phyloP scores from a whole-genome alignment of 805 yeast genomes.

The Candida pseudoglaebosa region DNA sequence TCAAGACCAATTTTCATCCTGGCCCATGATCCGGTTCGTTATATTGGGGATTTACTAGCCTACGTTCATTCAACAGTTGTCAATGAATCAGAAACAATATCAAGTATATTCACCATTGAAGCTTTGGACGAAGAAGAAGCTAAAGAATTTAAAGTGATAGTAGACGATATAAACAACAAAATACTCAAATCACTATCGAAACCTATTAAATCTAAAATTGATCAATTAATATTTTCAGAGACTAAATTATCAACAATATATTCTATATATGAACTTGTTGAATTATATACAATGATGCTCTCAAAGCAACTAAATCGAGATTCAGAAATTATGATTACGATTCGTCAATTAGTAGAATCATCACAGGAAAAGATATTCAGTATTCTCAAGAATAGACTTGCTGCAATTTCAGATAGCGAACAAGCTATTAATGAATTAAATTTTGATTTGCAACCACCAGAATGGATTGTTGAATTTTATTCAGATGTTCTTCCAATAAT shows the following conservation, averaged over 20 bases:
- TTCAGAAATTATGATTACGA: slow-evolving; percentile 18
- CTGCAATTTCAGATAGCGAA: slow-evolving; percentile 30
- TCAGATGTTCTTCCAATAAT: slow-evolving; percentile 57
- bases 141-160: slow-evolving; percentile 26
- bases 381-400: slow-evolving; percentile 25
- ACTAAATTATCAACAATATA: slow-evolving; percentile 50
- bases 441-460: slow-evolving; percentile 73
- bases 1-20: slow-evolving; percentile 55
- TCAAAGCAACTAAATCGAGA: slow-evolving; percentile 33
- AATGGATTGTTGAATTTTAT: slow-evolving; percentile 71
- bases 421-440: slow-evolving; percentile 39
- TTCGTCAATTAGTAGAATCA: slow-evolving; percentile 20
- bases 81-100: slow-evolving; percentile 77
- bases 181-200: slow-evolving; percentile 53
- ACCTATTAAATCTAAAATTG: slow-evolving; percentile 62
- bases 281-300: slow-evolving; percentile 69
- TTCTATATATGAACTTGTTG: slow-evolving; percentile 59
- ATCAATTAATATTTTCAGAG: slow-evolving; percentile 65
- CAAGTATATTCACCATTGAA: slow-evolving; percentile 46
- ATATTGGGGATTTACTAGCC: slow-evolving; percentile 83
- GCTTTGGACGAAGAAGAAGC: slow-evolving; percentile 16
- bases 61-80: slow-evolving; percentile 82
- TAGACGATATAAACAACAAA: slow-evolving; percentile 40
- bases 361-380: slow-evolving; percentile 24
- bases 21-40: slow-evolving; percentile 78